phyloP scores from a whole-genome alignment of 2,329 filamentous ascomycete species.

The Colletotrichum scovillei region DNA sequence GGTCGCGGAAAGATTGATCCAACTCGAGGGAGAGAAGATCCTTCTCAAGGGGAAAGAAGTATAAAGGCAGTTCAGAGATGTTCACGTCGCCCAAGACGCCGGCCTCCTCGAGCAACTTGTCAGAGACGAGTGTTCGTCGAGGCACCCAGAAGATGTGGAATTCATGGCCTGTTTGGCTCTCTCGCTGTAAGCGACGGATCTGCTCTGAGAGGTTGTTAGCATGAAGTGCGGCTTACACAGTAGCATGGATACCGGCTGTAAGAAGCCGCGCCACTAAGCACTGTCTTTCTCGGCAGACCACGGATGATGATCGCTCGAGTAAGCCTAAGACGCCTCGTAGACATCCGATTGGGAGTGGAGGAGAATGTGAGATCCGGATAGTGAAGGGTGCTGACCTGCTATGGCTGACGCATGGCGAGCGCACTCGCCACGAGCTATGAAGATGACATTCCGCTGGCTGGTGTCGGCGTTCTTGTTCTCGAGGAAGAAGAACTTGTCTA shows the following conservation, averaged over 20 bases:
- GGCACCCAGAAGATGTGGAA: conserved; percentile 98
- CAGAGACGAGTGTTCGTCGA: conserved; percentile 88
- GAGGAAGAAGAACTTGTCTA: conserved; percentile 96
- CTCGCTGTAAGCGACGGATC: conserved; percentile 88
- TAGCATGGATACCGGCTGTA: conserved; percentile 27
- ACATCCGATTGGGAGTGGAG: neutral
- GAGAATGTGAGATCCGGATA: neutral
- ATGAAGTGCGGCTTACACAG: conserved; percentile 51
- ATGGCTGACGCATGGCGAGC: conserved; percentile 85
- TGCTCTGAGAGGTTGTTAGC: conserved; percentile 70
- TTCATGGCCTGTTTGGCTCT: conserved; percentile 91
- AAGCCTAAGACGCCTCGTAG: neutral
- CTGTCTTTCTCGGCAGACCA: neutral
- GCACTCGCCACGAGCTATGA: conserved; percentile 91
- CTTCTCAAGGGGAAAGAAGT: conserved; percentile 91
- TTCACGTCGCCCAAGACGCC: conserved; percentile 94
- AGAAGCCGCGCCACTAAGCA: conserved; percentile 60
- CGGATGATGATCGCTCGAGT: too few relatives aligned
- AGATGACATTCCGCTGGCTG: conserved; percentile 94
- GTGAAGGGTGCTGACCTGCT: conserved; percentile 75
- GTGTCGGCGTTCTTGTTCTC: conserved; percentile 97
- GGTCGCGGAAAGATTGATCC: conserved; percentile 85
- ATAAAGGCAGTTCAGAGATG: conserved; percentile 86
- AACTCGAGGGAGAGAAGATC: conserved; percentile 93
- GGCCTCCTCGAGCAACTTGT: conserved; percentile 90